Evolutionary conservation across 2,329 filamentous ascomycete species (phyloP), one percentile per base, ranked within the genome.

Genomic region (Zelopaecilomyces penicillatus): DNA sequence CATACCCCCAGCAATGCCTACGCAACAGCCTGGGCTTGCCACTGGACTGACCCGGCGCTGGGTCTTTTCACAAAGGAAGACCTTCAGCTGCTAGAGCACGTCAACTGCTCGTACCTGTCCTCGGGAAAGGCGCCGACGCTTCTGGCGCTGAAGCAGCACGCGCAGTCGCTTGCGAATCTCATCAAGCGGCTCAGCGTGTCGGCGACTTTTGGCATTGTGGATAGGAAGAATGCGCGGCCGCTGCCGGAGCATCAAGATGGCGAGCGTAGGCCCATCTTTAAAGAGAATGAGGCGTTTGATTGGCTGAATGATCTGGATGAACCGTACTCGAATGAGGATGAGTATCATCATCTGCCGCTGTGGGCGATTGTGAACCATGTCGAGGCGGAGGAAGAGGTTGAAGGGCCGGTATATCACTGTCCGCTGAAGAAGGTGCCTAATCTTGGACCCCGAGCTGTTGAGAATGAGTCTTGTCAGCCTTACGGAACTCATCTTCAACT

Each of bases 31-130:
- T 62, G 57, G 41, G 49, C 47, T 28, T 63, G 53, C 30, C 45
- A 45, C n/a, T 57, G 52, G 43, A 54, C 50, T 4, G 33, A 53
- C 6, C 52, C 57, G n/a, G 51, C 50, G 4, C 48, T 50, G 11
- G 52, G 57, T 7, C 44, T 58, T 12, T 26, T 57, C 5, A 54
- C 44, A 4, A 30, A 44, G 1, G 30, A 46, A 0, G 59, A 60
- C 5, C 33, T 61, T 0, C 27, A 49, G 5, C 51, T 61, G 8
- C 54, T 66, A 12, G 40, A 50, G 29, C 68, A 78, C 50, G 63
- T 79, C 49, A 80, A 76, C 60, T 82, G 78, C 59, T 65, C 67
- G 46, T 80, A 78, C 52, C 62, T 81, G 34, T 80, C 76, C 3
- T 76, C 73, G 2, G 72, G 69, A 4, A 57, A 63, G 5, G 61